Base-by-base conservation (phyloP, 192 early-diverging fungal species). In the Coemansia sp. region DNA sequence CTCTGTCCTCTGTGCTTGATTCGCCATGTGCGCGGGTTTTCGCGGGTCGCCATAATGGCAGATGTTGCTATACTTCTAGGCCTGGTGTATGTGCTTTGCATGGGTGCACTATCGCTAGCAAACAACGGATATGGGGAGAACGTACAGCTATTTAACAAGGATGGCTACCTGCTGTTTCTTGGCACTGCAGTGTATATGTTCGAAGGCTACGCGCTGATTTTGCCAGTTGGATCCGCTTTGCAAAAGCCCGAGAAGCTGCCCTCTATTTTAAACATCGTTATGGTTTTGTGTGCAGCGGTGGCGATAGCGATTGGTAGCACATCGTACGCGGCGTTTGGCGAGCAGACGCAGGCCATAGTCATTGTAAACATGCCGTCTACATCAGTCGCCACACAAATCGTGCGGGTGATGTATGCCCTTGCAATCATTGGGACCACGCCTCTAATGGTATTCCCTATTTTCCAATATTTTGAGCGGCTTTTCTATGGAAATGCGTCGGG, bases 161-260 rank as follows among this genome's bases (percentile, higher is more conserved):
- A 81, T 26, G 75, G 78, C 30, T 94, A 90, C 51, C 79, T 90
- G 19, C 68, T 95, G 40, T 95, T 96, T 54, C 83, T 98, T 41
- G 95, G 95, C 28, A 93, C 95, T 15, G 95, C 95, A 46, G 89
- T 92, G 34, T 94, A 85, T 74, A 82, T 86, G 0, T 97, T 88
- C 56, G 90, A 90, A 68, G 87, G 91, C 29, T 88, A 94, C 55
- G 91, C 91, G 26, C 58, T 92, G 38, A 83, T 86, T 1, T 69
- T 86, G 60, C 85, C 85, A 2, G 83, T 86, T 48, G 78, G 78
- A 14, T 78, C 83, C 49, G 60, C 78, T 2, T 96, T 98, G 95
- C 83, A 81, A 59, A 79, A 86, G 20, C 93, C 92, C 0, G 77
- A 87, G 49, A 81, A 87, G 50, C 93, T 98, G 49, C 83, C 86